These are phyloP conservation scores for Fusarium falciforme DNA, from an alignment of 2,329 filamentous ascomycete genomes.

Conservation along the genomic window DNA sequence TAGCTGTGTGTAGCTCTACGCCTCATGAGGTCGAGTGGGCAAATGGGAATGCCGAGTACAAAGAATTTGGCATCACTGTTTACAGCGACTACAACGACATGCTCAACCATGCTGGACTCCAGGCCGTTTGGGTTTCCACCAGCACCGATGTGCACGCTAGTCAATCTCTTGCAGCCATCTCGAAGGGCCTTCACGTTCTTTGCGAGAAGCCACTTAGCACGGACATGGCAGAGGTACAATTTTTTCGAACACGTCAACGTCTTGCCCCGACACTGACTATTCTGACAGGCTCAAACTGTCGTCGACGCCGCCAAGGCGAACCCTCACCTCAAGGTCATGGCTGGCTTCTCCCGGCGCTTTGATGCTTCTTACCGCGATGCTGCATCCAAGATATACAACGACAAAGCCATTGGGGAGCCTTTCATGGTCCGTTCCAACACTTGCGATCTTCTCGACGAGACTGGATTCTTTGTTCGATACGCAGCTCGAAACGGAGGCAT, in stretches of 20 bases:
- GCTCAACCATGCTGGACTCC: constrained; percentile 24
- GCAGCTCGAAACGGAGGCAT: constrained; percentile 73
- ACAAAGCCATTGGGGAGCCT: constrained; percentile 66
- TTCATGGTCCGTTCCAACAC: constrained; percentile 73
- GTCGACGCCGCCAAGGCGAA: constrained; percentile 65
- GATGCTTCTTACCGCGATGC: constrained; percentile 74
- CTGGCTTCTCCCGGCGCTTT: constrained; percentile 58
- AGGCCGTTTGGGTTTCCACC: constrained; percentile 34
- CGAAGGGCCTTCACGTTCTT: constrained; percentile 26
- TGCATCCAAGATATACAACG: constrained; percentile 59
- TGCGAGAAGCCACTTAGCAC: constrained; percentile 39
- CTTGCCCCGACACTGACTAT: fast-evolving
- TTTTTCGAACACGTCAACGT: fast-evolving
- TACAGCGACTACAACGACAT: constrained; percentile 32
- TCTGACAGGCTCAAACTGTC: constrained; percentile 65
- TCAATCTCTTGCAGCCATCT: constrained; percentile 22
- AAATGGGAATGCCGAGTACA: constrained; percentile 18
- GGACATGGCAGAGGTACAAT: constrained; percentile 62
- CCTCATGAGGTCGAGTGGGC: constrained; percentile 27
- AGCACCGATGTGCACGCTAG: constrained; percentile 30
- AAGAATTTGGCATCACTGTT: constrained; percentile 15
- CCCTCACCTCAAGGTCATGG: constrained; percentile 72
- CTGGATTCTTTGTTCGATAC: constrained; percentile 75
- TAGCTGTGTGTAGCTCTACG: constrained; percentile 24
- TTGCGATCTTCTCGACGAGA: constrained; percentile 73